Evolutionary conservation across 306 rosid genomes (phyloP).

Genomic region (Hippophae gyantsensis): DNA sequence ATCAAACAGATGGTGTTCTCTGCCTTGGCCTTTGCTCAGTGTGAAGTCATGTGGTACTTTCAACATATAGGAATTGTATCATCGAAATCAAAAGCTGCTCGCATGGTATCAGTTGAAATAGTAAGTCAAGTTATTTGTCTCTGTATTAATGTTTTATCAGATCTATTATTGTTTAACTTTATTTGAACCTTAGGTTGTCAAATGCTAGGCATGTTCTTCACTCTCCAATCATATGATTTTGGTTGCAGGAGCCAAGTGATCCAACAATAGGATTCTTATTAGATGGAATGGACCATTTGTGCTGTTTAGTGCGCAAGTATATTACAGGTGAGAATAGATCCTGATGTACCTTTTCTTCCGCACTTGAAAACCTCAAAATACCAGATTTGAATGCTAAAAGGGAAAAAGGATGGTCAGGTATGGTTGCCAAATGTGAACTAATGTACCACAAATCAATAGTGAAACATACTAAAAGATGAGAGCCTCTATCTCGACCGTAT

Average conservation of each 20-base stretch:
- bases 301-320: slow-evolving; percentile 94
- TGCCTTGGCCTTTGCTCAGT: slow-evolving; percentile 95
- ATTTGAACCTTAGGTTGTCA: slow-evolving; percentile 6
- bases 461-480: too few species aligned
- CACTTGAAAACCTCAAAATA: not conserved
- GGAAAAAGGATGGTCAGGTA: too few species aligned
- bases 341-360: not conserved
- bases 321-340: slow-evolving; percentile 64
- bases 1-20: slow-evolving; percentile 89
- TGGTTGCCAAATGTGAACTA: too few species aligned
- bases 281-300: slow-evolving; percentile 91
- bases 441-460: too few species aligned
- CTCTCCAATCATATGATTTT: slow-evolving; percentile 15
- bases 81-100: slow-evolving; percentile 70
- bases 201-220: slow-evolving; percentile 24
- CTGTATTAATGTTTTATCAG: slow-evolving; percentile 1
- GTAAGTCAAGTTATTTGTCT: slow-evolving; percentile 36
- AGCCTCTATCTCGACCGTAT: too few species aligned
- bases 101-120: slow-evolving; percentile 66
- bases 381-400: not conserved
- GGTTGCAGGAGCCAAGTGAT: slow-evolving; percentile 86
- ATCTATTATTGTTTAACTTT: slow-evolving; percentile 5
- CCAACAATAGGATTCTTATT: slow-evolving; percentile 88
- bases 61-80: slow-evolving; percentile 89
- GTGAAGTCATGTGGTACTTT: slow-evolving; percentile 92